Base-by-base conservation (phyloP, 495 filamentous ascomycete genomes). In the Lepidopterella palustris region DNA sequence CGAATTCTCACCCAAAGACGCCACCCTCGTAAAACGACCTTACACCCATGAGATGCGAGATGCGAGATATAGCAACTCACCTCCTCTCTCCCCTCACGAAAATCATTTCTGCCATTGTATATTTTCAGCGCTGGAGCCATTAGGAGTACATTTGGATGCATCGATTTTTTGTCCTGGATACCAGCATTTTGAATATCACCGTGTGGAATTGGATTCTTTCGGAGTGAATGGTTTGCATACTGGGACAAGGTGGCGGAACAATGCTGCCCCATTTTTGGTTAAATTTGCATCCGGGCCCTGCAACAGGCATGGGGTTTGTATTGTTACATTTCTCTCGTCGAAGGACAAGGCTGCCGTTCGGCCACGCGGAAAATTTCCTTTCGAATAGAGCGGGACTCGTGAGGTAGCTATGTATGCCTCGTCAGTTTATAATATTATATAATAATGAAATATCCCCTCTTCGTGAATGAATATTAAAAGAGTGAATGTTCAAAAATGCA, bases 1-100 rank as follows among this genome's bases (percentile, higher is more conserved):
- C 63, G 31, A 66, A 60, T 45, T 29, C 31, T 13, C 47, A 48
- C 13, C 56, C 63, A n/a, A 55, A 59, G 58, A 66, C 60, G 23
- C 59, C 63, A 25, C 53, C 60, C 29, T 61, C 50, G 27, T 66
- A 50, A 24, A 50, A 15, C 20, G 35, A 15, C 13, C 13, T 47
- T 9, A 5, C 20, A 15, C 18, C 20, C n/a, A 25, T 10, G 5
- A 50, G 2, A 5, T 15, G 20, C 21, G 26, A 49, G 13, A 13
- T 1, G 18, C 18, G 24, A 50, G 47, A 5, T 5, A 5, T 50
- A 50, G 20, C 20, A 50, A 25, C 2, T 5, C 5, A 24, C 47
- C 21, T 25, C 24, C 25, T 26, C 47, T 26, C 24, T 50, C 15
- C 25, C 21, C 47, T 25, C 15, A 18, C 23, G 4, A 9, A 18